phyloP scores from a whole-genome alignment of 2,329 filamentous ascomycete genomes.

The Coniochaeta prunicola region DNA sequence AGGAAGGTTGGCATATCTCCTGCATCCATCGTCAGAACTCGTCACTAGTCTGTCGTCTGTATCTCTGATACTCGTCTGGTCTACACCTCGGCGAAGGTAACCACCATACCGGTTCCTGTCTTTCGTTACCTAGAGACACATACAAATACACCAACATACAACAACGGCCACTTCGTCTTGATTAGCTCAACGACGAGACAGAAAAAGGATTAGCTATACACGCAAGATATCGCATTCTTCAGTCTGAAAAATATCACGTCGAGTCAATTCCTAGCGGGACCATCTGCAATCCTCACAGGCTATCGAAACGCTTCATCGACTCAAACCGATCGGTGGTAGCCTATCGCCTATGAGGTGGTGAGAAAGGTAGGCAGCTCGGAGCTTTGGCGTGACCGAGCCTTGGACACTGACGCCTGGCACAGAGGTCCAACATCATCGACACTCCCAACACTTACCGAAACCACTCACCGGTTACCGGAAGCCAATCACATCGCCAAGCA shows the following conservation, averaged over 20 bases:
- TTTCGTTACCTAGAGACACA: constrained; percentile 1
- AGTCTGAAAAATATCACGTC: background rate
- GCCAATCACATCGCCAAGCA: constrained; percentile 2
- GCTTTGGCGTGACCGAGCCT: background rate
- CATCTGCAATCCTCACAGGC: too few relatives aligned
- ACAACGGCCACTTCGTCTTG: background rate
- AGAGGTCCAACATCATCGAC: background rate
- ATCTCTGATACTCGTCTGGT: background rate
- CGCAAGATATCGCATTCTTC: background rate
- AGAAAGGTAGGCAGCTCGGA: background rate
- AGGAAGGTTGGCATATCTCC: background rate
- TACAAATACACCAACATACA: background rate
- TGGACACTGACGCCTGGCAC: background rate
- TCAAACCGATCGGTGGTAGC: background rate
- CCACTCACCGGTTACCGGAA: background rate
- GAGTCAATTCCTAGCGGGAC: background rate
- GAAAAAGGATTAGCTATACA: background rate
- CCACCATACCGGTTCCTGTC: background rate
- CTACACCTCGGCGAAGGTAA: background rate
- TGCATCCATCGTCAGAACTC: background rate
- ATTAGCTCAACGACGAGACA: background rate
- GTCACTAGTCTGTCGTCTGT: background rate
- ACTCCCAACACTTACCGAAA: background rate
- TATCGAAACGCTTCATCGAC: background rate
- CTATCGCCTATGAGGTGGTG: background rate